Evolutionary conservation across 805 yeast species (phyloP), one percentile per base, ranked within the genome.

Genomic region (Saccharomyces paradoxus): DNA sequence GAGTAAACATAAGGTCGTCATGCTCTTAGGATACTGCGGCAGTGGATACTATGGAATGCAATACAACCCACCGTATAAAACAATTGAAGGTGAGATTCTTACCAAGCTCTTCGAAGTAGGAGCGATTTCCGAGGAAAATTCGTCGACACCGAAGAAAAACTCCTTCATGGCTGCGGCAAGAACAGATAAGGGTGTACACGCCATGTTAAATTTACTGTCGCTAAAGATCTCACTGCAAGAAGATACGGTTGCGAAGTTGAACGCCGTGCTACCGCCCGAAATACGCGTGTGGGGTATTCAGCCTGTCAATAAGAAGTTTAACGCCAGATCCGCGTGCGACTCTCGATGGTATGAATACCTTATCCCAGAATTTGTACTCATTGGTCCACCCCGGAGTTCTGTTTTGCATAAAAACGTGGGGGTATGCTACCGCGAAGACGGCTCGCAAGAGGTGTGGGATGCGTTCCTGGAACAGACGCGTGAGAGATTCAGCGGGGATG

Each of bases 1-100:
- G 10, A n/a, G 24, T n/a, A 92, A 92, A 77, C 81, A 82, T 63
- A 91, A 91, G 66, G 96, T 89, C 24, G 97, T 96, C 0, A 81
- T 87, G 63, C 77, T 89, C 81, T 77, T 92, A 56, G 97, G 98
- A 3, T 92, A 92, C 73, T 89, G 96, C 67, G 98, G 98, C 29
- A 83, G 96, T 0, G 97, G 97, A 0, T 92, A 90, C 71, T 94
- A 89, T 71, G 98, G 98, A 3, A 88, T 92, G 95, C 98, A 92
- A 70, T 74, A 86, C 59, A 91, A 91, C 66, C 94, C 96, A 2
- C 95, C 90, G 12, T 81, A 82, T 47, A 82, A 82, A 63, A 92
- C 98, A 21, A 91, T 92, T 60, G 98, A 92, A 71, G 91, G 89
- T 7, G 97, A 86, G 48, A 63, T 92, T 9, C 92, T 89, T 68